A percentile compares a stretch with the other conserved stretches of the same genome.
These are phyloP conservation scores for Auricularia sp. DNA, from an alignment of 768 basidiomycete genomes.

Conservation along the genomic window DNA sequence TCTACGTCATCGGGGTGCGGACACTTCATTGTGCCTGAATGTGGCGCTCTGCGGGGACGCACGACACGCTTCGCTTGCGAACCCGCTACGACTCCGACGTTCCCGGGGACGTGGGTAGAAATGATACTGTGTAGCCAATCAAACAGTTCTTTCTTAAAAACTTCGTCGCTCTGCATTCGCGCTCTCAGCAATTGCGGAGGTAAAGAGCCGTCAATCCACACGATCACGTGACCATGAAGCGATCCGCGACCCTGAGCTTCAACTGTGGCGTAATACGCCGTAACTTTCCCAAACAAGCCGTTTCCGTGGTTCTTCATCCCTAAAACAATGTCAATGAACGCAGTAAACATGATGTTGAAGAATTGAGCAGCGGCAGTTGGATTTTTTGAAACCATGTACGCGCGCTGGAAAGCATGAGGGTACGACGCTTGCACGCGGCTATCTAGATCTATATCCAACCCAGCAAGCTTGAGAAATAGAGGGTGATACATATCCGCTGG, in stretches of 20 bases:
- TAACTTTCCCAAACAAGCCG: slow-evolving; percentile 1
- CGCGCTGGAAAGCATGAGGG: not conserved
- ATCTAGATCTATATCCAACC: not conserved
- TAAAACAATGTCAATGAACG: not conserved
- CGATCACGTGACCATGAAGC: slow-evolving; percentile 1
- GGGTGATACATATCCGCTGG: not conserved
- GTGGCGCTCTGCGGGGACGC: not conserved
- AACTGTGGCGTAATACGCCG: slow-evolving; percentile 3
- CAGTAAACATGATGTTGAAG: not conserved
- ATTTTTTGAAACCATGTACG: not conserved
- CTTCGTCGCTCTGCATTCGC: not conserved
- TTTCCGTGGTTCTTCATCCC: not conserved
- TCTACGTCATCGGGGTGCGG: not conserved
- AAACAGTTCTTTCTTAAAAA: not conserved
- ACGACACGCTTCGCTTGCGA: not conserved
- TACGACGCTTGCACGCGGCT: not conserved
- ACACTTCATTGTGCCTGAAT: not conserved
- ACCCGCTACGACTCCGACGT: not conserved
- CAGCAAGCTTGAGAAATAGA: not conserved
- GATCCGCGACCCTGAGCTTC: slow-evolving; percentile 5
- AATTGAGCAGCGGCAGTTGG: not conserved
- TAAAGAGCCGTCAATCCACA: slow-evolving; percentile 4
- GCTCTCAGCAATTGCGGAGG: slow-evolving; percentile 4
- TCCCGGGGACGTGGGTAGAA: not conserved
- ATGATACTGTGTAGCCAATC: not conserved